These are phyloP conservation scores for Sphenostylis stenocarpa DNA, from an alignment of 306 rosid genomes.

Conservation along the genomic window DNA sequence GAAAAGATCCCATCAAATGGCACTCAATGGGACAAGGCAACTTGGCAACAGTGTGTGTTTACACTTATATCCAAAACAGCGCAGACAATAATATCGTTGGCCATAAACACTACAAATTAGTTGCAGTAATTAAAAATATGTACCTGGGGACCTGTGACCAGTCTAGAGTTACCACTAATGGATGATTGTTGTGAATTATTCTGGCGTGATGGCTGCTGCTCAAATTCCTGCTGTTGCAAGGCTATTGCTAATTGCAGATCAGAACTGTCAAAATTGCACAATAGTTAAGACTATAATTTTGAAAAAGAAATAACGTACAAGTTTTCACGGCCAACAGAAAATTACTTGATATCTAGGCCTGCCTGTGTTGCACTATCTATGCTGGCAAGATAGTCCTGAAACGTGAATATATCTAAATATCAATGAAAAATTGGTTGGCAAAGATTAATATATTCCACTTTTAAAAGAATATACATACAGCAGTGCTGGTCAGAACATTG, in stretches of 20 bases:
- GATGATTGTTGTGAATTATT: constrained; percentile 65
- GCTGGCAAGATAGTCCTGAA: constrained; percentile 95
- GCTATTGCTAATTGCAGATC: constrained; percentile 96
- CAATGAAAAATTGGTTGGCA: constrained; percentile 22
- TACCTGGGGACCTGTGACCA: constrained; percentile 96
- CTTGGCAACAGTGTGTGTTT: not conserved
- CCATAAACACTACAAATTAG: not conserved
- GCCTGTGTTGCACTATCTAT: constrained; percentile 70
- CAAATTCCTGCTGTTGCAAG: constrained; percentile 97
- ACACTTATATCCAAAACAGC: too few species aligned
- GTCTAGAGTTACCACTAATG: constrained; percentile 54
- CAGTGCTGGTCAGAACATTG: constrained; percentile 80
- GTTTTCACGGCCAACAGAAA: constrained; percentile 20
- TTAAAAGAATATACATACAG: constrained; percentile 53
- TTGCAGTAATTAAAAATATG: not conserved
- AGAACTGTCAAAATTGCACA: constrained; percentile 59
- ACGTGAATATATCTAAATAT: constrained; percentile 33
- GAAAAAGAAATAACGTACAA: not conserved
- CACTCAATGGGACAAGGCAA: constrained; percentile 7
- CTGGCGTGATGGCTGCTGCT: constrained; percentile 74
- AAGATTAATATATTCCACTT: not conserved
- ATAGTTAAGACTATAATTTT: not conserved
- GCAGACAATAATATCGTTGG: not conserved
- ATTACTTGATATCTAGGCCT: constrained; percentile 78
- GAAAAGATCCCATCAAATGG: constrained; percentile 6